A percentile compares a stretch with the other conserved stretches of the same genome.
Conservation (phyloP, 768 basidiomycete species). For the Pholiota microspora region DNA sequence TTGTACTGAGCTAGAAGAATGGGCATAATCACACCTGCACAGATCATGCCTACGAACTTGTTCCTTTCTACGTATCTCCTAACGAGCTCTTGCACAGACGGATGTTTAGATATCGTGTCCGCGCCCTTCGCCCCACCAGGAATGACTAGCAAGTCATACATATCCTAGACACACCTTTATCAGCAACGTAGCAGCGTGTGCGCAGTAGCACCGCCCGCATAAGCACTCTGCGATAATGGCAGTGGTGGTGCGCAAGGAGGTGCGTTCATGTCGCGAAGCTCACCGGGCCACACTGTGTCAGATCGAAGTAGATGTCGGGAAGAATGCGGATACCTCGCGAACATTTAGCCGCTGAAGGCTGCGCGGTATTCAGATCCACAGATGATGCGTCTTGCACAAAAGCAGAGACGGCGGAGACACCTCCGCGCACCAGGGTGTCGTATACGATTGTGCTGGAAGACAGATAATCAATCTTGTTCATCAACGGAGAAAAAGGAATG, state of each 20-base stretch:
- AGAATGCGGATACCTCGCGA: conserved; percentile 74
- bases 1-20: not conserved
- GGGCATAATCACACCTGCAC: conserved; percentile 60
- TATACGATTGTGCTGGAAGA: conserved; percentile 70
- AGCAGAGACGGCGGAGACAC: conserved; percentile 64
- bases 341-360: conserved; percentile 53
- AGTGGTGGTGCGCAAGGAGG: not conserved
- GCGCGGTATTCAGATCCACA: conserved; percentile 22
- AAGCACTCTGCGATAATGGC: not conserved
- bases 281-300: conserved; percentile 46
- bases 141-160: conserved; percentile 67
- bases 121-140: conserved; percentile 82
- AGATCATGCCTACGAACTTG: conserved; percentile 80
- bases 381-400: conserved; percentile 43
- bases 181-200: not conserved
- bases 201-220: not conserved
- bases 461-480: not conserved
- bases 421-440: conserved; percentile 79
- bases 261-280: conserved; percentile 15
- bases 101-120: conserved; percentile 61
- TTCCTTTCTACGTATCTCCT: conserved; percentile 48
- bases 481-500: not conserved
- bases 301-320: conserved; percentile 57
- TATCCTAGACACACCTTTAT: conserved; percentile 41
- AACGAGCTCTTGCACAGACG: conserved; percentile 61